Percentiles rank a stretch among this genome's conserved stretches.
Evolutionary conservation across 2,329 filamentous ascomycete genomes (phyloP).

Genomic region (Zymoseptoria pseudotritici): DNA sequence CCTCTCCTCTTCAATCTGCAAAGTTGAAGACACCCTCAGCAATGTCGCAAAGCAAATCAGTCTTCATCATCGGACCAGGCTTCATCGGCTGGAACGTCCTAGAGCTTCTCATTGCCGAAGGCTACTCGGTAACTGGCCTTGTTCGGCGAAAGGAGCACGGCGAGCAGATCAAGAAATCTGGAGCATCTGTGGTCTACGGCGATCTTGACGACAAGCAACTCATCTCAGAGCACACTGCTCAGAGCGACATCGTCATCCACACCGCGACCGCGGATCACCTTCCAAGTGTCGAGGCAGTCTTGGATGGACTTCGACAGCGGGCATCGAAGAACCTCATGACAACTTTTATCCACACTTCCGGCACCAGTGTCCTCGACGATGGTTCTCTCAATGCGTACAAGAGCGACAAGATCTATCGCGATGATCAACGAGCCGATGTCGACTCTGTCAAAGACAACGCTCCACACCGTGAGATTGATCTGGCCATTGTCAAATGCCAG

Average conservation of each 20-base stretch:
- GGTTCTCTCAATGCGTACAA: conserved; percentile 28
- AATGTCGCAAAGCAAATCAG: conserved; percentile 24
- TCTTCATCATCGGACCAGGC: conserved; percentile 41
- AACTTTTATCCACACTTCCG: conserved; percentile 46
- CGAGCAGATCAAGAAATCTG: conserved; percentile 31
- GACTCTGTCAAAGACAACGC: conserved; percentile 37
- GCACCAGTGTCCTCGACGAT: conserved; percentile 37
- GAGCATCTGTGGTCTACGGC: conserved; percentile 34
- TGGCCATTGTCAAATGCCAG: conserved; percentile 35
- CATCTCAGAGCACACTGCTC: conserved; percentile 32
- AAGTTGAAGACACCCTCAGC: not conserved
- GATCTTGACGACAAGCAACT: conserved; percentile 35
- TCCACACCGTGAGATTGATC: conserved; percentile 41
- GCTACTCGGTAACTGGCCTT: conserved; percentile 34
- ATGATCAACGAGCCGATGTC: conserved; percentile 35
- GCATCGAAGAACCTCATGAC: conserved; percentile 32
- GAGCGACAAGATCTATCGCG: conserved; percentile 37
- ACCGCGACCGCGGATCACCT: conserved; percentile 45
- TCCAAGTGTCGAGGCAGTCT: conserved; percentile 38
- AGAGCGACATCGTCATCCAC: conserved; percentile 42
- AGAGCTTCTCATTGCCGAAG: conserved; percentile 36
- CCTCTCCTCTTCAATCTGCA: not conserved
- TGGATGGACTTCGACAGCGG: conserved; percentile 37
- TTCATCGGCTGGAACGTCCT: conserved; percentile 45
- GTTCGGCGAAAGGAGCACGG: conserved; percentile 36